Conservation (phyloP, 768 basidiomycete genomes). For the Terana coerulea region DNA sequence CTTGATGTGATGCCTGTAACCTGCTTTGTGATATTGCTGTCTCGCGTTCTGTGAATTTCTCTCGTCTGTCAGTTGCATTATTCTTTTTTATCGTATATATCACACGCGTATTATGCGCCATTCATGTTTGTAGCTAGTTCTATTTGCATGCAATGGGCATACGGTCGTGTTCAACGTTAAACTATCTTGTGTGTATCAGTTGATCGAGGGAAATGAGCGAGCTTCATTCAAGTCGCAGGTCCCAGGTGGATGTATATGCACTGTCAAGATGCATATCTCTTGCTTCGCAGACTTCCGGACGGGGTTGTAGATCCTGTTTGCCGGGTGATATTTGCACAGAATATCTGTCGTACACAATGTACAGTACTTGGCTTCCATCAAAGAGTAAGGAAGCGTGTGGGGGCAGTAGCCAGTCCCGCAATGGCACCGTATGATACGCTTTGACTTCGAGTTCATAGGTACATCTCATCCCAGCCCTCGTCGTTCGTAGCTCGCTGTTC, state of each 20-base stretch:
- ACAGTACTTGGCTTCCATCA: not conserved
- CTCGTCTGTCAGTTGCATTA: not conserved
- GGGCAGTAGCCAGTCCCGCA: too few species aligned
- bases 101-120: slow-evolving; percentile 7
- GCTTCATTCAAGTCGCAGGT: not conserved
- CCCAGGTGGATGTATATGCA: not conserved
- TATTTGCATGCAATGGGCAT: slow-evolving; percentile 7
- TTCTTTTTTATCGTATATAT: slow-evolving; percentile 5
- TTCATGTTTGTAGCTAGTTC: slow-evolving; percentile 7
- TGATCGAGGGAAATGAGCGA: not conserved
- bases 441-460: slow-evolving; percentile 43
- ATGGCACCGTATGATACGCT: too few species aligned
- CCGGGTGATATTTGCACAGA: not conserved
- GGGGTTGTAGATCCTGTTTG: not conserved
- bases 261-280: too few species aligned
- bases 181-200: not conserved
- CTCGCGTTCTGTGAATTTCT: not conserved
- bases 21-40: slow-evolving; percentile 10
- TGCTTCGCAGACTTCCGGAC: too few species aligned
- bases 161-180: slow-evolving; percentile 6
- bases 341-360: not conserved
- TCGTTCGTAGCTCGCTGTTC: slow-evolving; percentile 32
- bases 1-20: slow-evolving; percentile 16
- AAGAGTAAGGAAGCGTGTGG: too few species aligned
- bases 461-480: slow-evolving; percentile 66